Evolutionary conservation across 345 rosid genomes (phyloP).

Genomic region (Diplotaxis tenuifolia): DNA sequence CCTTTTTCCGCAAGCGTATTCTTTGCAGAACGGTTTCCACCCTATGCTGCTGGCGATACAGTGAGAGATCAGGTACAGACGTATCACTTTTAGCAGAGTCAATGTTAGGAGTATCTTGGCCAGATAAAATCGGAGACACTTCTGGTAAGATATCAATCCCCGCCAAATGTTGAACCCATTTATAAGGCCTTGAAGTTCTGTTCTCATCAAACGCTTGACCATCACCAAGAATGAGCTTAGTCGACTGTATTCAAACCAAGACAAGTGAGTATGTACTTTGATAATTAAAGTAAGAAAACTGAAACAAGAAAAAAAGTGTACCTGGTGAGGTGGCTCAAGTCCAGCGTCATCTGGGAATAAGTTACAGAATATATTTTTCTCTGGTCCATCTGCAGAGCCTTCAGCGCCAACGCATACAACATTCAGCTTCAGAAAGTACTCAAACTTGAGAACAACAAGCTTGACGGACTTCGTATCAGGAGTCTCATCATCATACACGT

Average conservation of each 20-base stretch:
- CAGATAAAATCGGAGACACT: conserved; percentile 60
- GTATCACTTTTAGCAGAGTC: conserved; percentile 53
- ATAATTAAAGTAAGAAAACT: neutral
- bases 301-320: conserved; percentile 29
- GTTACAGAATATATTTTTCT: conserved; percentile 74
- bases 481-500: conserved; percentile 63
- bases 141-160: conserved; percentile 95
- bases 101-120: conserved; percentile 44
- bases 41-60: conserved; percentile 54
- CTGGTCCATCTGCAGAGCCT: conserved; percentile 68
- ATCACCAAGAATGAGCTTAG: conserved; percentile 68
- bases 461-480: conserved; percentile 60
- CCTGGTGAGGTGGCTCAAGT: conserved; percentile 88
- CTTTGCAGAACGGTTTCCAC: conserved; percentile 75
- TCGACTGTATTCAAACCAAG: conserved; percentile 54
- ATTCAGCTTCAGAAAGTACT: conserved; percentile 77
- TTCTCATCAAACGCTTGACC: conserved; percentile 58
- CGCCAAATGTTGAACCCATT: conserved; percentile 94
- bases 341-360: conserved; percentile 88
- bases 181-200: conserved; percentile 76
- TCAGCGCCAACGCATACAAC: conserved; percentile 77
- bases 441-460: conserved; percentile 77
- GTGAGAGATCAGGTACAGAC: conserved; percentile 51
- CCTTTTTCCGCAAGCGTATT: conserved; percentile 72
- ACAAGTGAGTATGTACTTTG: conserved; percentile 22